phyloP scores from a whole-genome alignment of 768 basidiomycete species.

The Cyathus striatus region DNA sequence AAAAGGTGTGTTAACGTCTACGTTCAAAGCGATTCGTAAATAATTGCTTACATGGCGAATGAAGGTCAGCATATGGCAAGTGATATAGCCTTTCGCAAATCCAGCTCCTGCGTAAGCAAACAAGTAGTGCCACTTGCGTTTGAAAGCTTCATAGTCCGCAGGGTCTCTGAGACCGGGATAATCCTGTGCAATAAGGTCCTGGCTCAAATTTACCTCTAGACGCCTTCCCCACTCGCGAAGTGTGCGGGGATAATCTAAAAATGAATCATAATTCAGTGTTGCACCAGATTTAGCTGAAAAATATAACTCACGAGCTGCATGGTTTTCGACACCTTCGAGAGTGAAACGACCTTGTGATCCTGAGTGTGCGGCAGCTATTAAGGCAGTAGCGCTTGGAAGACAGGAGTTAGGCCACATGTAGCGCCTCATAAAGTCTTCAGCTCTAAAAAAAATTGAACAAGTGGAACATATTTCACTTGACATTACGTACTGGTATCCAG shows the following conservation, averaged over 20 bases:
- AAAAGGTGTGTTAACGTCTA: background rate
- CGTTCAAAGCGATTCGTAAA: background rate
- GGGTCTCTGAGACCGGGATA: conserved; percentile 56
- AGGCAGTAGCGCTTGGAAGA: conserved; percentile 80
- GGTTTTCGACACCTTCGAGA: conserved; percentile 81
- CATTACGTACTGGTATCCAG: conserved; percentile 59
- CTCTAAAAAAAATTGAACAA: conserved; percentile 26
- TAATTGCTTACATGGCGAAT: conserved; percentile 48
- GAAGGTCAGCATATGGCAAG: conserved; percentile 79
- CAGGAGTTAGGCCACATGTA: conserved; percentile 92
- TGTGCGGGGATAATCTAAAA: conserved; percentile 83
- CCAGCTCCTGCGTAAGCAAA: conserved; percentile 80
- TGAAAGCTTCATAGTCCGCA: conserved; percentile 63
- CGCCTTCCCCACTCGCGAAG: conserved; percentile 88
- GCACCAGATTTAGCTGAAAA: too few relatives aligned
- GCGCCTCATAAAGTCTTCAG: conserved; percentile 81
- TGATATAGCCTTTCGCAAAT: conserved; percentile 76
- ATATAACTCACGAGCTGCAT: conserved; percentile 59
- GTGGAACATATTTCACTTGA: background rate
- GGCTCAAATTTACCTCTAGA: conserved; percentile 59
- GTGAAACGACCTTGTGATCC: conserved; percentile 75
- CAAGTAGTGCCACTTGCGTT: conserved; percentile 79
- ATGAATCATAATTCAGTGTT: too few relatives aligned
- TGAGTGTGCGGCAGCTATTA: conserved; percentile 66
- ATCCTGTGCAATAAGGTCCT: conserved; percentile 50